A percentile compares a stretch with the other conserved stretches of the same genome.
Conservation (phyloP, 192 early-diverging fungal species). For the Coemansia sp. region DNA sequence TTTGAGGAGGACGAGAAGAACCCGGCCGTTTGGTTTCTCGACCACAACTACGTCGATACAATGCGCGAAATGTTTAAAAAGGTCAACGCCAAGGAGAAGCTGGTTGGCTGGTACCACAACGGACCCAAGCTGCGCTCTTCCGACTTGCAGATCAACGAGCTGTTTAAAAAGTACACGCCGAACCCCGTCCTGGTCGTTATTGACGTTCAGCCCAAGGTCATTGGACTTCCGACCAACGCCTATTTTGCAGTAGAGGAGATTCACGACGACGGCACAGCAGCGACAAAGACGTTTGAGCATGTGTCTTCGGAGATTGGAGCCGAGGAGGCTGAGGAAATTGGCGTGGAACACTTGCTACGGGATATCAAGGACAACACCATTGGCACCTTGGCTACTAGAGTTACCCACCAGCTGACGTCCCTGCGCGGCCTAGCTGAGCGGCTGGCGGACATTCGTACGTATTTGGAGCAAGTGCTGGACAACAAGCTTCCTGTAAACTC, state of each 20-base stretch:
- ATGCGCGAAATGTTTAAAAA: conserved; percentile 99
- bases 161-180: conserved; percentile 93
- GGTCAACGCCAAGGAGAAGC: conserved; percentile 95
- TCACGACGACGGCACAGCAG: conserved; percentile 97
- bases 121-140: conserved; percentile 96
- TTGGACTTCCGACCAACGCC: conserved; percentile 95
- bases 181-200: conserved; percentile 98
- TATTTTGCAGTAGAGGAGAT: conserved; percentile 99
- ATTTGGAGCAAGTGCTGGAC: conserved; percentile 87
- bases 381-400: conserved; percentile 92
- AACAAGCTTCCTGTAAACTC: conserved; percentile 92
- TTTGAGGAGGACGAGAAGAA: conserved; percentile 99
- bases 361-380: conserved; percentile 99
- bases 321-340: conserved; percentile 99
- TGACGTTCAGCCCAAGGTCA: conserved; percentile 92
- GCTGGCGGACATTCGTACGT: conserved; percentile 85
- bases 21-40: conserved; percentile 97
- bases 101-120: conserved; percentile 99
- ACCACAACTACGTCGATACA: conserved; percentile 98
- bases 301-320: conserved; percentile 95
- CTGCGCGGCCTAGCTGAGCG: conserved; percentile 86
- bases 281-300: conserved; percentile 97
- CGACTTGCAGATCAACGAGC: conserved; percentile 97
- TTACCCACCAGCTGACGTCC: conserved; percentile 90
- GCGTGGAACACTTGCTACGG: conserved; percentile 96